phyloP scores from a whole-genome alignment of 352 stramenopile genomes.

The Pythium rhizo-oryzae region DNA sequence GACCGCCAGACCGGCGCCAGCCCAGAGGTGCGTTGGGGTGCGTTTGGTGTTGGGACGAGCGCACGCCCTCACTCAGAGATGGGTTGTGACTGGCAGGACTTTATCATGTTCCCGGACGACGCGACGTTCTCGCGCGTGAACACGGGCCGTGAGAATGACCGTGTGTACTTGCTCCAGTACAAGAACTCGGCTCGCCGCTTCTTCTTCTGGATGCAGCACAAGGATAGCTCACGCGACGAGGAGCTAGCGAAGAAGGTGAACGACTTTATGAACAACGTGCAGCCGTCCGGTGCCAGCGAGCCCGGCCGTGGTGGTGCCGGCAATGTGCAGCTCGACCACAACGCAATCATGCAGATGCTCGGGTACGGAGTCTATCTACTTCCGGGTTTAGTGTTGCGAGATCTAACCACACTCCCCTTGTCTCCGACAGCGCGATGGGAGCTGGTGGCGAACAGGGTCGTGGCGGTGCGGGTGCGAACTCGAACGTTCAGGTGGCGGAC shows the following conservation, averaged over 20 bases:
- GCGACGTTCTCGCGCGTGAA: slow-evolving; percentile 88
- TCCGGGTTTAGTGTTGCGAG: not conserved
- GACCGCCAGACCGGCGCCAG: slow-evolving; percentile 84
- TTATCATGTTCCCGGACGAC: slow-evolving; percentile 93
- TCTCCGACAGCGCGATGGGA: slow-evolving; percentile 58
- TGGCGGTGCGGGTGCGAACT: slow-evolving; percentile 31
- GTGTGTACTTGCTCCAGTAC: slow-evolving; percentile 94
- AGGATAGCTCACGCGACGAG: slow-evolving; percentile 88
- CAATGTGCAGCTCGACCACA: slow-evolving; percentile 88
- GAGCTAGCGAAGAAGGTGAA: slow-evolving; percentile 89
- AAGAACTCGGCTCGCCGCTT: slow-evolving; percentile 91
- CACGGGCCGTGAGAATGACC: slow-evolving; percentile 83
- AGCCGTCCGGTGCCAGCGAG: slow-evolving; percentile 40
- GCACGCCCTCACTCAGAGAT: not conserved
- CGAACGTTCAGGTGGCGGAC: slow-evolving; percentile 81
- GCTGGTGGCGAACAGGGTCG: slow-evolving; percentile 70
- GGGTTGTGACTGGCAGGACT: slow-evolving; percentile 47
- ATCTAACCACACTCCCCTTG: not conserved
- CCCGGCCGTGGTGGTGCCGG: slow-evolving; percentile 38
- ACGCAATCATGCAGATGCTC: slow-evolving; percentile 92
- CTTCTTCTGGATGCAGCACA: slow-evolving; percentile 97
- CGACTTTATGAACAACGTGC: slow-evolving; percentile 88
- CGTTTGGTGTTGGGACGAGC: not conserved
- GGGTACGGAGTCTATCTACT: slow-evolving; percentile 37
- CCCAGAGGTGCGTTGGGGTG: slow-evolving; percentile 49